Evolutionary conservation across 2,329 filamentous ascomycete species (phyloP).

Genomic region (Dactylellina cionopaga): DNA sequence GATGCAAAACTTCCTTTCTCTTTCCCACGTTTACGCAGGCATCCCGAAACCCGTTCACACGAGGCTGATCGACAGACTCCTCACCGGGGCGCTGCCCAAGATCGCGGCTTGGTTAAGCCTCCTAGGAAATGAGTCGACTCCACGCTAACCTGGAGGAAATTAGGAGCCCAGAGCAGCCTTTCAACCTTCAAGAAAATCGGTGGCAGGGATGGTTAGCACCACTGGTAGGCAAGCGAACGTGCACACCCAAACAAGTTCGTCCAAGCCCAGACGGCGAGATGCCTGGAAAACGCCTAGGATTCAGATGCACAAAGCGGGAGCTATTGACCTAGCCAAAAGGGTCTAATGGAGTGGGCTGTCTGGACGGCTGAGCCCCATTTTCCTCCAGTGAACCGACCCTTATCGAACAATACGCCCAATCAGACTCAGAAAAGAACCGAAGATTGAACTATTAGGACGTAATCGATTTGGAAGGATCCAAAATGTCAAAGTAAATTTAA

Average conservation of each 20-base stretch:
- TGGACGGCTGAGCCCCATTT: conserved; percentile 28
- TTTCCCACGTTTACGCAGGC: conserved; percentile 11
- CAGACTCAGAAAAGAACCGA: not conserved
- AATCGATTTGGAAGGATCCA: conserved; percentile 36
- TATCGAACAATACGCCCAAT: conserved; percentile 22
- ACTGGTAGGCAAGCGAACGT: conserved; percentile 28
- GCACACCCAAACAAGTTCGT: not conserved
- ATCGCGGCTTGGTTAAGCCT: conserved; percentile 33
- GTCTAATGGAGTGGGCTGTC: conserved; percentile 13
- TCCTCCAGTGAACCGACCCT: conserved; percentile 18
- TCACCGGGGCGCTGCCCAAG: conserved; percentile 24
- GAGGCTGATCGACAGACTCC: conserved; percentile 51
- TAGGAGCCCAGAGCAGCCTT: conserved; percentile 15
- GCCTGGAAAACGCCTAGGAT: conserved; percentile 30
- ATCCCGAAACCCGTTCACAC: conserved; percentile 33
- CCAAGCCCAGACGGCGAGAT: not conserved
- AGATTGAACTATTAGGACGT: too few relatives aligned
- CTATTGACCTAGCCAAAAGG: not conserved
- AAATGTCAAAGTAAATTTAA: conserved; percentile 1
- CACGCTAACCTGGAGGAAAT: conserved; percentile 3
- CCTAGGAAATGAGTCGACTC: conserved; percentile 28
- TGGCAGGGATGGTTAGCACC: conserved; percentile 33
- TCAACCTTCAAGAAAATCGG: conserved; percentile 29
- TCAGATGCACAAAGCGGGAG: conserved; percentile 13
- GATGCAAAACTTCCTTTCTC: conserved; percentile 20